phyloP scores from a whole-genome alignment of 768 basidiomycete species.

The Neoboletus magnificus region DNA sequence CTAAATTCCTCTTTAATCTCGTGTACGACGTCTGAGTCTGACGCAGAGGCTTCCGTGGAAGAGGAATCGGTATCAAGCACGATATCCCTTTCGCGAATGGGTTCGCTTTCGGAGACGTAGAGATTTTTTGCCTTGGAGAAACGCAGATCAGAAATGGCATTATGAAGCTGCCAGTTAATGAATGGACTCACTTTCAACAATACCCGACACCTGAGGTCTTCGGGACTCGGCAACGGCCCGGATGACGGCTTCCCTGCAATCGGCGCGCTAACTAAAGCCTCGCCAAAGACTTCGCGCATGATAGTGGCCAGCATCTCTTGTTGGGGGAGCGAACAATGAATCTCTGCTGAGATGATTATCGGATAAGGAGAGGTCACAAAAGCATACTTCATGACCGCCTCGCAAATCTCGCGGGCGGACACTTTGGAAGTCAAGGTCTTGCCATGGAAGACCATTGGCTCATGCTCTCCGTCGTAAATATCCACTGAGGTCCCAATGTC shows the following conservation, averaged over 20 bases:
- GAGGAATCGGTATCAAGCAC: slow-evolving; percentile 42
- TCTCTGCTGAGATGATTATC: slow-evolving; percentile 88
- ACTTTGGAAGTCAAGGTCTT: slow-evolving; percentile 86
- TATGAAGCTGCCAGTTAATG: background rate
- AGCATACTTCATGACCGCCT: slow-evolving; percentile 84
- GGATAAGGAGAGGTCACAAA: slow-evolving; percentile 91
- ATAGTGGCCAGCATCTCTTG: slow-evolving; percentile 79
- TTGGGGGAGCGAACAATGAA: slow-evolving; percentile 76
- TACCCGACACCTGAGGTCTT: slow-evolving; percentile 73
- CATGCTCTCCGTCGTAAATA: slow-evolving; percentile 82
- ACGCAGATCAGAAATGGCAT: background rate
- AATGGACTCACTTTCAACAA: slow-evolving; percentile 65
- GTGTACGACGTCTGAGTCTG: slow-evolving; percentile 27
- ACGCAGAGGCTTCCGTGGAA: slow-evolving; percentile 38
- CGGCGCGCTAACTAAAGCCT: slow-evolving; percentile 46
- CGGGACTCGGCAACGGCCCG: slow-evolving; percentile 76
- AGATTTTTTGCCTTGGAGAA: slow-evolving; percentile 68
- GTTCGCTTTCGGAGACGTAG: slow-evolving; percentile 45
- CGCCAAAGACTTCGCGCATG: slow-evolving; percentile 62
- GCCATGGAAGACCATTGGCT: slow-evolving; percentile 87
- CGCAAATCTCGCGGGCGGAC: slow-evolving; percentile 73
- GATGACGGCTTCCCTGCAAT: slow-evolving; percentile 47
- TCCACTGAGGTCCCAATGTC: slow-evolving; percentile 57
- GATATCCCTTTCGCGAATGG: slow-evolving; percentile 31
- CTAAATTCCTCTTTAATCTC: slow-evolving; percentile 27